Evolutionary conservation across 2,329 filamentous ascomycete species (phyloP).

Genomic region (Zasmidium angulare): DNA sequence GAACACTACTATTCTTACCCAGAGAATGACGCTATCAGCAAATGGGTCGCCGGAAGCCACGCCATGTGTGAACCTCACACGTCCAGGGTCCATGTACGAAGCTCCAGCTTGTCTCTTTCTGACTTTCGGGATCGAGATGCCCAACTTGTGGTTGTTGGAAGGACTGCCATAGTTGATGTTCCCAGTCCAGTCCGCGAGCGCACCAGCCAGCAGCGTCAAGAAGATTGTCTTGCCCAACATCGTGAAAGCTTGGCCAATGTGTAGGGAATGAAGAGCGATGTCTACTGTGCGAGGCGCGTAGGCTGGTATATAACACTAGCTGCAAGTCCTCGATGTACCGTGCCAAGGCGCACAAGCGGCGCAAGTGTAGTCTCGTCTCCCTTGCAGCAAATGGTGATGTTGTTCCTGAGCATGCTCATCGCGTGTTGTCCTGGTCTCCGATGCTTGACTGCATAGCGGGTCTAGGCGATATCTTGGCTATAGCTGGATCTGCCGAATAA

Average conservation of each 20-base stretch:
- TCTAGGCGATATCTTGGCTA: slow-evolving; percentile 12
- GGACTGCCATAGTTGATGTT: slow-evolving; percentile 69
- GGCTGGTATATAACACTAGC: neutral
- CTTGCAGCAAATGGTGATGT: slow-evolving; percentile 8
- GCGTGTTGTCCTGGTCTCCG: slow-evolving; percentile 1
- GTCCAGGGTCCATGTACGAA: slow-evolving; percentile 43
- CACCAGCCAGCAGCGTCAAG: slow-evolving; percentile 8
- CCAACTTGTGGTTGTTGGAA: slow-evolving; percentile 62
- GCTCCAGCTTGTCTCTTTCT: slow-evolving; percentile 52
- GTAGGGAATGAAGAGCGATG: neutral
- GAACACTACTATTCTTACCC: slow-evolving; percentile 20
- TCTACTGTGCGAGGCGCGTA: neutral
- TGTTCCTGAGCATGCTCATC: slow-evolving; percentile 13
- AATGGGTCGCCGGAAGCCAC: slow-evolving; percentile 44
- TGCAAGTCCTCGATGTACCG: slow-evolving; percentile 1
- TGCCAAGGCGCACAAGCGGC: neutral
- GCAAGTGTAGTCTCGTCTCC: neutral
- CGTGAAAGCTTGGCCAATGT: neutral
- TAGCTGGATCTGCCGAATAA: neutral
- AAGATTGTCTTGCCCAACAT: slow-evolving; percentile 6
- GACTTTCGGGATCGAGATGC: slow-evolving; percentile 62
- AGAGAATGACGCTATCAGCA: slow-evolving; percentile 42
- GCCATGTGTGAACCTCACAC: slow-evolving; percentile 63
- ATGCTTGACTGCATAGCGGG: slow-evolving; percentile 7
- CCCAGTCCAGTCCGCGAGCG: slow-evolving; percentile 20